Evolutionary conservation across 768 basidiomycete species (phyloP).

Genomic region (Pleurotus salmoneostramineus): DNA sequence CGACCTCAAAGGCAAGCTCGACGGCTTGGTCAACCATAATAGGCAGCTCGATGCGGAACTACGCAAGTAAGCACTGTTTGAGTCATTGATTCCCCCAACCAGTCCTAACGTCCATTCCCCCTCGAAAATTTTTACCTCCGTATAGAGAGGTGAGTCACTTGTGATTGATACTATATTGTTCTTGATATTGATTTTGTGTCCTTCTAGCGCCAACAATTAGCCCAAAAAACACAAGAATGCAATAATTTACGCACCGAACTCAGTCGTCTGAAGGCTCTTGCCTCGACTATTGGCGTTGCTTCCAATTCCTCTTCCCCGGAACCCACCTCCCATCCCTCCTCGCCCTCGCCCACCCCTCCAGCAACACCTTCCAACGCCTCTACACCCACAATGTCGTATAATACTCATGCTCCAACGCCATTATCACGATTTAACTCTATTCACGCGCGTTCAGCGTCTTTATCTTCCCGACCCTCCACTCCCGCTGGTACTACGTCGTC

Average conservation of each 20-base stretch:
- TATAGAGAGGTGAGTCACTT: conserved; percentile 57
- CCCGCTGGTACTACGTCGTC: conserved; percentile 24
- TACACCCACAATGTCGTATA: conserved; percentile 13
- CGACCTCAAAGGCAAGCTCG: conserved; percentile 59
- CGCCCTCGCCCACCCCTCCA: conserved; percentile 32
- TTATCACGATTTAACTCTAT: conserved; percentile 49
- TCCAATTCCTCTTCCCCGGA: conserved; percentile 25
- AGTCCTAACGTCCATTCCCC: conserved; percentile 13
- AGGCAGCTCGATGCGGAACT: conserved; percentile 66
- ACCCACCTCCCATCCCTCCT: conserved; percentile 27
- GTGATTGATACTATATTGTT: conserved; percentile 5
- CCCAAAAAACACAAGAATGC: conserved; percentile 69
- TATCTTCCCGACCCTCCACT: conserved; percentile 44
- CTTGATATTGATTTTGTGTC: conserved; percentile 14
- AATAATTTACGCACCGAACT: conserved; percentile 65
- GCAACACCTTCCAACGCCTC: conserved; percentile 27
- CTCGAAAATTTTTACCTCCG: conserved; percentile 11
- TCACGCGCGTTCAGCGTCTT: conserved; percentile 57
- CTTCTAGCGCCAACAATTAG: conserved; percentile 52
- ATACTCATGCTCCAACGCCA: conserved; percentile 22
- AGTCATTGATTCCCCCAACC: conserved; percentile 15
- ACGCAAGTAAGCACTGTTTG: conserved; percentile 52
- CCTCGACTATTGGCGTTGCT: conserved; percentile 35
- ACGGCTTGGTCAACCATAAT: conserved; percentile 56
- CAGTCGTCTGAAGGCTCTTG: conserved; percentile 48